Conservation (phyloP, 2,329 filamentous ascomycete genomes). For the Colletotrichum kahawae region DNA sequence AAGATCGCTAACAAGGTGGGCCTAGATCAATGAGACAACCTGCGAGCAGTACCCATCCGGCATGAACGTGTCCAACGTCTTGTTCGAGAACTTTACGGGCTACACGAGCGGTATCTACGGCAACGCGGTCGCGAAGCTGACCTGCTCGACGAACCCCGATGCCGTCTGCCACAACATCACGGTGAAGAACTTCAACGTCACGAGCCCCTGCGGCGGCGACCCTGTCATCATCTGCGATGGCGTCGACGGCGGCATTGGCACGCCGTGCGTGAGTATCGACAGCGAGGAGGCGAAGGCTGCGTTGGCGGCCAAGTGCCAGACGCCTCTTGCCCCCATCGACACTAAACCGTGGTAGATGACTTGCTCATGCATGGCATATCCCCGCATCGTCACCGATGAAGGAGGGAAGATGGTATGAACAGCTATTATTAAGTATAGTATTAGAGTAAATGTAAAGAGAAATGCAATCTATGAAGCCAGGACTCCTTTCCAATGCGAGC, state of each 20-base stretch:
- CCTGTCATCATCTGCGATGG: conserved; percentile 56
- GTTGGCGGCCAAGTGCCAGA: conserved; percentile 13
- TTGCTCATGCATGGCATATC: no score
- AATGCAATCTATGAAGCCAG: background rate
- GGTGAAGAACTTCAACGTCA: conserved; percentile 59
- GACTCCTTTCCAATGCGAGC: background rate
- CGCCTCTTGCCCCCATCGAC: conserved; percentile 3
- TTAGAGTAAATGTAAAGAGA: background rate
- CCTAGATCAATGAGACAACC: conserved; percentile 43
- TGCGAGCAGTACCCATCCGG: conserved; percentile 59
- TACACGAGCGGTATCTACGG: conserved; percentile 61
- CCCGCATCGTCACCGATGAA: background rate
- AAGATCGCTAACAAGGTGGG: background rate
- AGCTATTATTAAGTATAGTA: background rate
- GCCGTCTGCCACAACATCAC: conserved; percentile 62
- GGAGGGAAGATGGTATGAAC: background rate
- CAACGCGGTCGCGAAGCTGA: conserved; percentile 57
- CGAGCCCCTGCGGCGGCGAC: conserved; percentile 49
- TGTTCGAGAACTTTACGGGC: conserved; percentile 63
- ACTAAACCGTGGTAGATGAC: background rate
- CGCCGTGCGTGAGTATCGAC: conserved; percentile 32
- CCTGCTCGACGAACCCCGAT: conserved; percentile 56
- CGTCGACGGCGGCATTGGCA: conserved; percentile 39
- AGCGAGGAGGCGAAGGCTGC: conserved; percentile 6
- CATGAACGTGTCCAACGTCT: conserved; percentile 64